Percentiles rank a stretch among this genome's conserved stretches.
phyloP scores from a whole-genome alignment of 1,284 basidiomycete genomes.

The Psilocybe mexicana region DNA sequence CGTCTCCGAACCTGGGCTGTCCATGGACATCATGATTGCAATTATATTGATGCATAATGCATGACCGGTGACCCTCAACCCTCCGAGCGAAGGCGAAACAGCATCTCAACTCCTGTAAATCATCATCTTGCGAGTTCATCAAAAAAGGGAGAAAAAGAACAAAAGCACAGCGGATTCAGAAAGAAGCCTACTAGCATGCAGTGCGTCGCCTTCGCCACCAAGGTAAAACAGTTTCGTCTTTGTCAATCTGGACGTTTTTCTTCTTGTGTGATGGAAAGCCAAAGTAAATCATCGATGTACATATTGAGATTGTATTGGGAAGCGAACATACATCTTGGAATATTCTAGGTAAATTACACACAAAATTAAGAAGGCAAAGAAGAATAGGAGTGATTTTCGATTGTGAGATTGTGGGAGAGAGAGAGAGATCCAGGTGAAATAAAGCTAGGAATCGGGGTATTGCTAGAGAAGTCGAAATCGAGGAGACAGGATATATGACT shows the following conservation, averaged over 20 bases:
- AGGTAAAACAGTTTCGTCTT: no score
- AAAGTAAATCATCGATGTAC: neutral
- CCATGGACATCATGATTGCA: no score
- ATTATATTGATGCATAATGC: no score
- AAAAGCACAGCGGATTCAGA: no score
- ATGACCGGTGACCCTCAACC: no score
- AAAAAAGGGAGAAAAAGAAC: no score
- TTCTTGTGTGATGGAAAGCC: neutral
- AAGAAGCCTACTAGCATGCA: no score
- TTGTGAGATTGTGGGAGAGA: constrained; percentile 1
- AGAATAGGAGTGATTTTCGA: no score
- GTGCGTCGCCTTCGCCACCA: no score
- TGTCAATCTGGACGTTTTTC: neutral
- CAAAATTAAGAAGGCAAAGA: neutral
- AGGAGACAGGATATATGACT: neutral
- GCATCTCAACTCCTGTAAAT: no score
- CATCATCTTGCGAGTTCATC: neutral
- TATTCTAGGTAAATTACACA: constrained; percentile 5
- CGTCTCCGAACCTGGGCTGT: neutral
- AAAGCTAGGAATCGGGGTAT: neutral
- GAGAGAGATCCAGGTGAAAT: neutral
- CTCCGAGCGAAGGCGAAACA: no score
- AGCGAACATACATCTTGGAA: neutral
- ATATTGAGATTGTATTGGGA: neutral
- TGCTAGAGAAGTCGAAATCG: neutral